Evolutionary conservation across 2,329 filamentous ascomycete species (phyloP), one percentile per base, ranked within the genome.

Genomic region (Aspergillus transmontanensis): DNA sequence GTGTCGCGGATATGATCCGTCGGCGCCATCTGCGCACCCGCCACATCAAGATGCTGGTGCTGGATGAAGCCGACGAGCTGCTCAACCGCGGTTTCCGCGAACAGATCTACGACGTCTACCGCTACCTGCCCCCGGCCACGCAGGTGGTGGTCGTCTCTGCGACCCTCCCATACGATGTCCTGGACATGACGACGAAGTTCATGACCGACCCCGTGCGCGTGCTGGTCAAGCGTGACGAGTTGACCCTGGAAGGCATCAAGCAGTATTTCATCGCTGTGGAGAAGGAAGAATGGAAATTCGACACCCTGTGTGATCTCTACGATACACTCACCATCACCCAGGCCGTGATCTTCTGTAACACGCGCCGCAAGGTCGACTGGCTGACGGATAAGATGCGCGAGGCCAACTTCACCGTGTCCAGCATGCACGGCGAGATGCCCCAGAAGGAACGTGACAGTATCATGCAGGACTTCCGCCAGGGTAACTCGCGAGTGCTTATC

Each of bases 261-360:
- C 95, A 99, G 79, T 99, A 97, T 84, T 99, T 97, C 78, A 98
- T 99, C 73, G 95, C 95, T 1, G 95, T 98, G 23, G 95, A 99
- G 81, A 98, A 97, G 84, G 95, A 99, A 80, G 95, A 98, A 78
- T 99, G 95, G 95, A 99, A 99, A 80, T 97, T 99, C 72, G 95
- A 99, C 78, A 99, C 95, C 3, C 89, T 99, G 5, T 98, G 93
- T 80, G 95, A 99, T 82, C 89, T 99, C 62, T 99, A 99, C 85
- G 95, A 99, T 78, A 98, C 95, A 14, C 87, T 99, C 51, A 99
- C 95, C 60, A 98, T 99, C 76, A 98, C 95, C 19, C 95, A 98
- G 82, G 95, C 95, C 53, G 95, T 99, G 78, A 99, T 99, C 78
- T 99, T 99, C 86, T 99, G 95, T 86, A 99, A 99, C 82, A 99